Evolutionary conservation across 2,329 filamentous ascomycete species (phyloP).

Genomic region (Epichloe gansuensis): DNA sequence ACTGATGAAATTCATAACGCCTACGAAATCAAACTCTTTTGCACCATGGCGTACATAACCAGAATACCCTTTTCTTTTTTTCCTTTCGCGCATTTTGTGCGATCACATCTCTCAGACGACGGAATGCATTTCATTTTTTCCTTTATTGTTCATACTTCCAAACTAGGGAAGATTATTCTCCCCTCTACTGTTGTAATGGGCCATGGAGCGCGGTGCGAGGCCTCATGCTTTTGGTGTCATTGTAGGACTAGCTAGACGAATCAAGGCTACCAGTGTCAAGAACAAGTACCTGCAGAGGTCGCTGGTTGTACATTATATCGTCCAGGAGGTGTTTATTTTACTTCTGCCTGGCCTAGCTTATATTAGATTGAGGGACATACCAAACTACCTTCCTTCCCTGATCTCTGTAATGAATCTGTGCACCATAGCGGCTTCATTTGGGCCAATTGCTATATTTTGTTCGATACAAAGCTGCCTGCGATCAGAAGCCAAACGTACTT

Average conservation of each 20-base stretch:
- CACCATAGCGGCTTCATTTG: no score
- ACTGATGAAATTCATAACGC: background rate
- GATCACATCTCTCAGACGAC: constrained; percentile 16
- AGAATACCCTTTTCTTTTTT: constrained; percentile 5
- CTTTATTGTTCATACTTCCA: constrained; percentile 12
- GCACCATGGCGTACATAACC: constrained; percentile 2
- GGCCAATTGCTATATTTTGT: no score
- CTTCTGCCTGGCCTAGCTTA: constrained; percentile 2
- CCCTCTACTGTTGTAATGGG: constrained; percentile 9
- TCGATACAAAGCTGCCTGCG: no score
- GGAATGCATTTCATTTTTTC: constrained; percentile 7
- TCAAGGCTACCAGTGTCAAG: background rate
- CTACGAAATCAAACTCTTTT: background rate
- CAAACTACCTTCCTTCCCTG: background rate
- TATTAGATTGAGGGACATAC: constrained; percentile 3
- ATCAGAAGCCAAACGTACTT: no score
- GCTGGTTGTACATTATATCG: constrained; percentile 11
- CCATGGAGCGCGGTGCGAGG: constrained; percentile 5
- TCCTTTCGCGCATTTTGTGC: constrained; percentile 5
- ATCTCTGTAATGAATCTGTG: background rate
- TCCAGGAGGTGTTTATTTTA: constrained; percentile 6
- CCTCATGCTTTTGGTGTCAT: constrained; percentile 8
- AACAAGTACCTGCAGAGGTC: constrained; percentile 6
- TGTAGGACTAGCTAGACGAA: constrained; percentile 11
- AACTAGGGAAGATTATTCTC: constrained; percentile 1